Percentiles rank a stretch among this genome's conserved stretches.
Evolutionary conservation across 495 filamentous ascomycete genomes (phyloP).

Genomic region (Wilcoxina mikolae): DNA sequence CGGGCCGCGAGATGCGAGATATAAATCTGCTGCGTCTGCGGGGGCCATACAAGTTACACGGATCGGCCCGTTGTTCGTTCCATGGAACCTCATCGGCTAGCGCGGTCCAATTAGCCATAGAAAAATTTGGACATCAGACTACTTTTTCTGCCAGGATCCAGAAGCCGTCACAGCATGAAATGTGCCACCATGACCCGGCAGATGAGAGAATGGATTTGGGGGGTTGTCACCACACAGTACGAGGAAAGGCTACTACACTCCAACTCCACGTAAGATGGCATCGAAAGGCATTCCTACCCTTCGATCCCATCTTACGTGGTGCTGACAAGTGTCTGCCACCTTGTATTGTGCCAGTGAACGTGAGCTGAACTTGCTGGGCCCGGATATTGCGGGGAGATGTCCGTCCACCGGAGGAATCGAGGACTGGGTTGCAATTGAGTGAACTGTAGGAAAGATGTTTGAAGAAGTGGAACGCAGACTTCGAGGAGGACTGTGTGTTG

Average conservation of each 20-base stretch:
- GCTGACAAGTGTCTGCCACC: slow-evolving; percentile 6
- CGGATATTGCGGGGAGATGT: not conserved
- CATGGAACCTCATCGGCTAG: slow-evolving; percentile 3
- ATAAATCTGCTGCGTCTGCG: not conserved
- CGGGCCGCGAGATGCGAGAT: not conserved
- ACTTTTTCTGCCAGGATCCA: not conserved
- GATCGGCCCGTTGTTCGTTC: slow-evolving; percentile 3
- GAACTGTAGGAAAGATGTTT: not conserved
- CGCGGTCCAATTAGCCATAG: not conserved
- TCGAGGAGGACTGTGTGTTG: no score
- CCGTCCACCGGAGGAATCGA: not conserved
- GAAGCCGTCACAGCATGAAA: not conserved
- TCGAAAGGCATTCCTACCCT: slow-evolving; percentile 26
- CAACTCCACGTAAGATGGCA: slow-evolving; percentile 28
- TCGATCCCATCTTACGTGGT: slow-evolving; percentile 30
- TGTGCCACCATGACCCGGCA: no score
- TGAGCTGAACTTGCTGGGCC: not conserved
- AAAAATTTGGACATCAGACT: not conserved
- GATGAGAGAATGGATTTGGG: no score
- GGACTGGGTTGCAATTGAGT: not conserved
- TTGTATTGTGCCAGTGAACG: not conserved
- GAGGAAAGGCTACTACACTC: slow-evolving; percentile 4
- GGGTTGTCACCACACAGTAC: not conserved
- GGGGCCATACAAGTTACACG: slow-evolving; percentile 1
- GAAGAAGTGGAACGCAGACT: not conserved